Base-by-base conservation (phyloP, 2,329 filamentous ascomycete species). In the Teratosphaeria viscida region DNA sequence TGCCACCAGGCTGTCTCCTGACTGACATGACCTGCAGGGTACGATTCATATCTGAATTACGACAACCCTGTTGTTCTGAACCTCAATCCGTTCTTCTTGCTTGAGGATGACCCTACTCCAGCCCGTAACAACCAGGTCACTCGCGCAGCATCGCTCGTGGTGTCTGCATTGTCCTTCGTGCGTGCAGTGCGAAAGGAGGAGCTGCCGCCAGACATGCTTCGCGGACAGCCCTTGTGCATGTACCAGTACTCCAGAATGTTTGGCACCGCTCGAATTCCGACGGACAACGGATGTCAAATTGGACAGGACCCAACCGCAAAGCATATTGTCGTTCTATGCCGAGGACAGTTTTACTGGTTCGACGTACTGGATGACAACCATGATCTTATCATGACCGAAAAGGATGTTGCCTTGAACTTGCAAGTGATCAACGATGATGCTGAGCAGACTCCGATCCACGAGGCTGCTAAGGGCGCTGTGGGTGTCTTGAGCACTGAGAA, bases 311-410 rank as follows among this genome's bases (percentile, higher is more conserved):
- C 91, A 0, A 84, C 86, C n/a, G 90, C 92, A 3, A 95, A 91
- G 76, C 94, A 99, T 73, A 80, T 99, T 43, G 88, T 96, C 10
- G 90, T 97, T 52, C 82, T 97, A 75, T 95, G 90, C 71, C 89
- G 92, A 64, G 94, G 94, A 1, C 94, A 99, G 66, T 92, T 97
- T 70, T 99, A 99, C 75, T 97, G 92, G 92, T 99, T 99, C 68
- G 94, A 99, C 73, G 92, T 96, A 1, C 79, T 99, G 19, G 94
- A 99, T 67, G 87, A 92, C 66, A 95, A 96, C 74, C 89, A 89
- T 6, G 94, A 99, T 73, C 78, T 95, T 59, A 96, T 99, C 75
- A 97, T 97, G 92, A 92, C 87, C 0, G 94, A 97, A 74, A 92
- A 90, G 72, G 94, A 99, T 68, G 83, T 99, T 58, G 86, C 89